Evolutionary conservation across 2,329 filamentous ascomycete species (phyloP).

Genomic region (Nannizziopsis barbatae): DNA sequence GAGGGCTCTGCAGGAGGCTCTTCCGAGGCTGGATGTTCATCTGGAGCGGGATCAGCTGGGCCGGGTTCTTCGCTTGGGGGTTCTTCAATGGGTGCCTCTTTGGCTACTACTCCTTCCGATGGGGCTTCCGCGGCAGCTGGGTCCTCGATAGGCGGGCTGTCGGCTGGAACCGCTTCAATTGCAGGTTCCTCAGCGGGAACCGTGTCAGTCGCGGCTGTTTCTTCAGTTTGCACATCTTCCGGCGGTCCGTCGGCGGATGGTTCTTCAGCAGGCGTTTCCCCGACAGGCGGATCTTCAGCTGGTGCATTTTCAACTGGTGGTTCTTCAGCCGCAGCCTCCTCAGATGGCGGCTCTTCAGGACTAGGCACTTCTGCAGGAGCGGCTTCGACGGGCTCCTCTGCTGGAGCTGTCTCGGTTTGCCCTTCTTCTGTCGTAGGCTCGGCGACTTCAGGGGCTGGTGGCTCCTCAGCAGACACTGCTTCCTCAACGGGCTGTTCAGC

Average conservation of each 20-base stretch:
- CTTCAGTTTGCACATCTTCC: constrained; percentile 13
- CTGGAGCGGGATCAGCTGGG: not conserved
- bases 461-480: constrained; percentile 5
- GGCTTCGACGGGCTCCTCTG: too few species aligned
- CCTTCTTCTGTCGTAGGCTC: too few species aligned
- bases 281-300: constrained; percentile 10
- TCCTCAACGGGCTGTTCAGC: constrained; percentile 3
- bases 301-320: constrained; percentile 6
- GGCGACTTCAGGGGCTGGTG: not conserved
- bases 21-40: constrained; percentile 5
- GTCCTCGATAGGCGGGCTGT: constrained; percentile 16
- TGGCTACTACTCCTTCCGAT: constrained; percentile 13
- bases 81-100: not conserved
- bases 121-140: constrained; percentile 13
- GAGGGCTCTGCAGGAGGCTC: constrained; percentile 1
- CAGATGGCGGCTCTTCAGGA: not conserved
- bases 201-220: constrained; percentile 13
- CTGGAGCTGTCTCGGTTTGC: too few species aligned
- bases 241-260: constrained; percentile 9
- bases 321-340: constrained; percentile 1
- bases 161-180: constrained; percentile 13
- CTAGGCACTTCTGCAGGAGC: too few species aligned
- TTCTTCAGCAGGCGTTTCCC: constrained; percentile 11
- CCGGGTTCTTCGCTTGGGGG: constrained; percentile 13
- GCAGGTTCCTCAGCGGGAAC: constrained; percentile 17